Evolutionary conservation across 805 yeast species (phyloP), one percentile per base, ranked within the genome.

Genomic region (Dipodascus geniculatus): DNA sequence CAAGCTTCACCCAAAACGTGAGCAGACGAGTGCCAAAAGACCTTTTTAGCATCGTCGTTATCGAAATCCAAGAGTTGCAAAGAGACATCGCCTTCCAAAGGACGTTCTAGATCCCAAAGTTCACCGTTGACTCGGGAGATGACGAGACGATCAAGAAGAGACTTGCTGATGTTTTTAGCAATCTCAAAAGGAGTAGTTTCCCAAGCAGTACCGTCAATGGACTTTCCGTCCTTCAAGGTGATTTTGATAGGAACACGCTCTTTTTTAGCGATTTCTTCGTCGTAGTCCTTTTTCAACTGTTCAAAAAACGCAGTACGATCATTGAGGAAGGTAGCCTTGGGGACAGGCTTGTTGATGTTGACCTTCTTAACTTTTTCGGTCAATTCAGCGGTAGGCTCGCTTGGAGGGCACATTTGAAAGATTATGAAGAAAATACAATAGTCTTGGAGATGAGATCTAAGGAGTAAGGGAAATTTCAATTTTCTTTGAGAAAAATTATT

Each of bases 11-110:
- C 99, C 63, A 93, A 75, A 53, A 93, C 91, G 72, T 93, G 99
- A 52, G 99, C 99, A 60, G 96, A 85, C 1, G 99, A 93, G 71
- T 93, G 99, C 99, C 99, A 93, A 74, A 93, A 93, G 35, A 91
- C 98, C 60, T 82, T 81, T 68, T 84, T 87, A 71, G 98, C 99
- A 65, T 90, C 97, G n/a, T 86, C 86, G 57, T 87, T 77, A 42
- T 88, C 95, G 64, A 93, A 93, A 67, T 90, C 97, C 67, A 88
- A 79, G 64, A 89, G 83, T 68, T 88, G 93, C 58, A 93, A 74
- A 11, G 65, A 68, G 23, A 73, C 68, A 56, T 79, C 75, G 56
- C 79, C 85, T 72, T 93, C 99, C 52, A 93, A 75, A 23, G 97
- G 97, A 73, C 99, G 85, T 59, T 84, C 90, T 64, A 93, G 76